Evolutionary conservation across 805 yeast species (phyloP), one percentile per base, ranked within the genome.

Genomic region (Kodamaea sagamina): DNA sequence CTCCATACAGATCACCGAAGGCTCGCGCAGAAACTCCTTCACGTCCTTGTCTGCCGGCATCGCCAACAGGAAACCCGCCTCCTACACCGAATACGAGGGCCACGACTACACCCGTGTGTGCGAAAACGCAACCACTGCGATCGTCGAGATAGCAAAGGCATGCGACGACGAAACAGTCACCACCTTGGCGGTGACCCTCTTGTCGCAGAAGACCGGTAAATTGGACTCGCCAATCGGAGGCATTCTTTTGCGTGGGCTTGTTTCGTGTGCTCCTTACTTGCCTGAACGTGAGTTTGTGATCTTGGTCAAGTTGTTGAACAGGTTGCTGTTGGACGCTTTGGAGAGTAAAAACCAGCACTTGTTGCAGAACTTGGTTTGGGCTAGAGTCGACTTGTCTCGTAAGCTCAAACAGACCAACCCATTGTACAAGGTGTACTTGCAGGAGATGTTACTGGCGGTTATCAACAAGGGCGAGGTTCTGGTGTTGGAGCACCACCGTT

Each of bases 381-480:
- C 90, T 0, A 75, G 87, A 21, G 61, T 66, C 7, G 56, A 61
- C 3, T 59, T 78, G 18, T 70, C 83, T 54, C 57, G 57, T 3
- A 61, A 58, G 7, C 65, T 84, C 26, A 66, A 28, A 78, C 53
- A 39, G 8, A 49, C 64, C 2, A 67, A 75, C 42, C 79, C 80
- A 9, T 66, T 81, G 39, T 61, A 49, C 40, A 67, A 59, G 3
- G 64, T 77, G 4, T 87, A 84, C 53, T 65, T 93, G 47, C 71
- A 71, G 27, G 90, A 86, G 47, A 62, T 89, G 15, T 70, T 93
- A 47, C 76, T 76, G 18, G 73, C 78, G 1, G 83, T 89, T 41
- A 77, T 88, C 31, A 71, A 84, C 25, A 81, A 82, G 52, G 98
- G 97, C 37, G 96, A 89, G 51, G 85, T 81, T 16, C 85, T 79